Conservation (phyloP, 139 green algal genomes). For the Micractinium sp. region DNA sequence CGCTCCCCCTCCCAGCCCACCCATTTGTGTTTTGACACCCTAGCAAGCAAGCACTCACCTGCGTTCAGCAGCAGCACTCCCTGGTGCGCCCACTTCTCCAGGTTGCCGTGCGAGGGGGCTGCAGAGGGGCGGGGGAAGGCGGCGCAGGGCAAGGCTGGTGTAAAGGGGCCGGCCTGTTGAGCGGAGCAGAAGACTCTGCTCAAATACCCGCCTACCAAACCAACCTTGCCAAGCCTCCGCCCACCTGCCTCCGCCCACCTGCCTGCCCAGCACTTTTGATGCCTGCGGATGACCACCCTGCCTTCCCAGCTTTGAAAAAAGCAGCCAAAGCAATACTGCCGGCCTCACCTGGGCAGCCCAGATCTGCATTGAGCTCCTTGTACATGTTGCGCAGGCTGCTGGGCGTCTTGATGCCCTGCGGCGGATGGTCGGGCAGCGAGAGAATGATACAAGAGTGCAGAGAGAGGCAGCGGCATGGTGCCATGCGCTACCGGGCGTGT, state of each 20-base stretch:
- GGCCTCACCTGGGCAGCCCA: constrained; percentile 47
- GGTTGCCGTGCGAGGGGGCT: constrained; percentile 70
- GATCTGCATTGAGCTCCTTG: constrained; percentile 82
- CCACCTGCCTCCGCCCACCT: not conserved
- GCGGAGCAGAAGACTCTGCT: no score
- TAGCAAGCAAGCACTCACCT: not conserved
- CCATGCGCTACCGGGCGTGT: no score
- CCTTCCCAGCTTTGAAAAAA: not conserved
- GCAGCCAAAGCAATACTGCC: not conserved
- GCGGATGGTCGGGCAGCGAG: constrained; percentile 4
- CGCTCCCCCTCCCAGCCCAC: not conserved
- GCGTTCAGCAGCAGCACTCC: constrained; percentile 97
- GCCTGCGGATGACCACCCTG: not conserved
- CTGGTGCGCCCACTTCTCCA: constrained; percentile 69
- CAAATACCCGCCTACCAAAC: no score
- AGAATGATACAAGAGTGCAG: not conserved
- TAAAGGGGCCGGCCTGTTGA: not conserved
- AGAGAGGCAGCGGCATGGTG: not conserved
- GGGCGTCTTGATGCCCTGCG: constrained; percentile 47
- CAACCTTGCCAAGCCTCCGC: no score
- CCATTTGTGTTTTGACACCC: no score
- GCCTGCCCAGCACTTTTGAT: not conserved
- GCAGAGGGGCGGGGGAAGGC: not conserved
- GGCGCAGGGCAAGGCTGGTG: not conserved
- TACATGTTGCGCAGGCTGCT: constrained; percentile 87